Evolutionary conservation across 371 early-diverging fungal species (phyloP).

Genomic region (Rhizopus sp.): DNA sequence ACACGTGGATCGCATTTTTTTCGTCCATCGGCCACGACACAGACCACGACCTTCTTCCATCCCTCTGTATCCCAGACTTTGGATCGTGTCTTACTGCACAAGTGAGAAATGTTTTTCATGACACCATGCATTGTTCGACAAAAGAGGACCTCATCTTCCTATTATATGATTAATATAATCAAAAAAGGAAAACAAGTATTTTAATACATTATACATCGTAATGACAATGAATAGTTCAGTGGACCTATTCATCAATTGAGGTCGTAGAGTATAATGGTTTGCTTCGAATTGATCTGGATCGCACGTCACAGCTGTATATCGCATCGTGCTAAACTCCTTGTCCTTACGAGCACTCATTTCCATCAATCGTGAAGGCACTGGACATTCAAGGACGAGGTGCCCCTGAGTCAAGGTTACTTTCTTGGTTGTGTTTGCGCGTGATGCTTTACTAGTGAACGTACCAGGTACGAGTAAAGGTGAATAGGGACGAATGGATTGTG

Average conservation of each 20-base stretch:
- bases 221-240: conserved; percentile 91
- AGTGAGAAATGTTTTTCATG: conserved; percentile 79
- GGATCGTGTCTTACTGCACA: conserved; percentile 65
- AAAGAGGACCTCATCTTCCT: conserved; percentile 68
- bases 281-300: conserved; percentile 82
- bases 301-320: conserved; percentile 84
- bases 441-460: not conserved
- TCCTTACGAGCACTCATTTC: conserved; percentile 52
- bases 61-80: conserved; percentile 73
- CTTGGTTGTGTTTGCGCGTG: conserved; percentile 6
- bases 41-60: conserved; percentile 86
- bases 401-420: conserved; percentile 41
- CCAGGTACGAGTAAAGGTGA: not conserved
- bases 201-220: conserved; percentile 48
- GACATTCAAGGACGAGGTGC: conserved; percentile 73
- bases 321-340: conserved; percentile 74
- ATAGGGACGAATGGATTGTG: too few relatives aligned
- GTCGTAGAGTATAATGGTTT: conserved; percentile 79
- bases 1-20: conserved; percentile 64
- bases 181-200: not conserved
- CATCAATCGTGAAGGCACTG: conserved; percentile 66
- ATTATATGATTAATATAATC: conserved; percentile 5
- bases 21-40: conserved; percentile 85
- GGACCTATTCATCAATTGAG: conserved; percentile 68
- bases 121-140: conserved; percentile 75